phyloP scores from a whole-genome alignment of 1,284 basidiomycete species.

The Malassezia pachydermatis region DNA sequence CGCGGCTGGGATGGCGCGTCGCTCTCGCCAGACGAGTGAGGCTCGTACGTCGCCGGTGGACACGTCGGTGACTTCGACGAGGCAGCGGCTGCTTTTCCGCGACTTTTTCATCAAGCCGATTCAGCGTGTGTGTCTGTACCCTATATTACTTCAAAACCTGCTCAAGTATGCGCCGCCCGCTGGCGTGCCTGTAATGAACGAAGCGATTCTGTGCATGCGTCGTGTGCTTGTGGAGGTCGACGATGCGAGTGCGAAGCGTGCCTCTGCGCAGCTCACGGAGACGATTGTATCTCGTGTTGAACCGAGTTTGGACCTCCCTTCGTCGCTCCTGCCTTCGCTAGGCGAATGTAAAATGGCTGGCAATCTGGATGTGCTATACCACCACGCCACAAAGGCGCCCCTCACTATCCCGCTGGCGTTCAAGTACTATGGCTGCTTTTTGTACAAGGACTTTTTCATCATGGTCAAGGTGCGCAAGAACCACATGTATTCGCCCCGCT shows the following conservation, averaged over 20 bases:
- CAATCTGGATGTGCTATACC: constrained; percentile 42
- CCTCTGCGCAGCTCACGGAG: constrained; percentile 35
- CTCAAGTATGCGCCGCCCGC: constrained; percentile 29
- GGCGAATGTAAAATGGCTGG: constrained; percentile 39
- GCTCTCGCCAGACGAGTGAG: constrained; percentile 1
- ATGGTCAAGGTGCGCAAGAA: constrained; percentile 44
- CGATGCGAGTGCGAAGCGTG: constrained; percentile 34
- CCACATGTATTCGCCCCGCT: constrained; percentile 33
- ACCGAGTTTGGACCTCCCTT: constrained; percentile 24
- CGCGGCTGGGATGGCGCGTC: constrained; percentile 26
- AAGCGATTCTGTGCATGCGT: constrained; percentile 34
- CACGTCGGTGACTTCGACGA: constrained; percentile 14
- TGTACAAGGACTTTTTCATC: constrained; percentile 37
- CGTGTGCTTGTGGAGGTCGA: constrained; percentile 38
- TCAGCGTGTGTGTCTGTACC: constrained; percentile 44
- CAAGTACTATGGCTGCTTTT: constrained; percentile 41
- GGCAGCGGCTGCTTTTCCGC: constrained; percentile 33
- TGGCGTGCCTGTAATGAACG: constrained; percentile 17
- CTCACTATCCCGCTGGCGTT: constrained; percentile 40
- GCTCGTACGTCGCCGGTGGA: constrained; percentile 8
- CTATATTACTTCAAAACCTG: constrained; percentile 39
- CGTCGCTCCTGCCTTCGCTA: constrained; percentile 27
- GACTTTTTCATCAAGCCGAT: constrained; percentile 48
- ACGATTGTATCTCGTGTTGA: constrained; percentile 38
- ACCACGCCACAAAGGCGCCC: constrained; percentile 30